These are phyloP conservation scores for Brettanomyces sp. DNA, from an alignment of 805 yeast species.

Conservation along the genomic window DNA sequence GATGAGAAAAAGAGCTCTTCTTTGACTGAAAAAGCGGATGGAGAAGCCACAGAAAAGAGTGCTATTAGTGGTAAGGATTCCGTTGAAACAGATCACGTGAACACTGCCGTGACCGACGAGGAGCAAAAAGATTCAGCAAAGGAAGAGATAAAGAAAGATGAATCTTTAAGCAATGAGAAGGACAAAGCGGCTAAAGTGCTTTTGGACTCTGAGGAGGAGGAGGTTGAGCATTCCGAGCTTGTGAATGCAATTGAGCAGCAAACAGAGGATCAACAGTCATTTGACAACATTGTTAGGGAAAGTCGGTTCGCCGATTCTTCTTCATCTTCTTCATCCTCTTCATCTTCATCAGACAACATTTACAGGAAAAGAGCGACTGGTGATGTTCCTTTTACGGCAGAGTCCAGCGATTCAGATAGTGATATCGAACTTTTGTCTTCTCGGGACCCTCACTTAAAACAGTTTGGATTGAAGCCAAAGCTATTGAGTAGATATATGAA, in stretches of 20 bases:
- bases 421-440: conserved; percentile 11
- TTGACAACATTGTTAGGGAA: neutral
- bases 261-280: neutral
- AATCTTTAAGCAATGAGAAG: conserved; percentile 6
- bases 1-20: conserved; percentile 1
- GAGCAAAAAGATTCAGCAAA: neutral
- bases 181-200: conserved; percentile 9
- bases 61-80: neutral
- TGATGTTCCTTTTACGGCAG: too few species aligned
- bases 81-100: neutral
- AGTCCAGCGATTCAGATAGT: too few species aligned
- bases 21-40: neutral
- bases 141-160: conserved; percentile 4
- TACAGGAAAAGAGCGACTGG: too few species aligned
- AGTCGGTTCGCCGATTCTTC: neutral
- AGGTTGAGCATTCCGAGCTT: conserved; percentile 4
- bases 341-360: too few species aligned
- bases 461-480: conserved; percentile 35
- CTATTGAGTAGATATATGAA: conserved; percentile 39
- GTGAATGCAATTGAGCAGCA: conserved; percentile 28
- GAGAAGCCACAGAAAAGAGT: neutral
- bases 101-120: neutral
- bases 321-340: neutral
- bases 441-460: conserved; percentile 27
- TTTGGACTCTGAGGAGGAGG: conserved; percentile 5